phyloP scores from a whole-genome alignment of 73 alveolate genomes.

The Paramecium sexaurelia region DNA sequence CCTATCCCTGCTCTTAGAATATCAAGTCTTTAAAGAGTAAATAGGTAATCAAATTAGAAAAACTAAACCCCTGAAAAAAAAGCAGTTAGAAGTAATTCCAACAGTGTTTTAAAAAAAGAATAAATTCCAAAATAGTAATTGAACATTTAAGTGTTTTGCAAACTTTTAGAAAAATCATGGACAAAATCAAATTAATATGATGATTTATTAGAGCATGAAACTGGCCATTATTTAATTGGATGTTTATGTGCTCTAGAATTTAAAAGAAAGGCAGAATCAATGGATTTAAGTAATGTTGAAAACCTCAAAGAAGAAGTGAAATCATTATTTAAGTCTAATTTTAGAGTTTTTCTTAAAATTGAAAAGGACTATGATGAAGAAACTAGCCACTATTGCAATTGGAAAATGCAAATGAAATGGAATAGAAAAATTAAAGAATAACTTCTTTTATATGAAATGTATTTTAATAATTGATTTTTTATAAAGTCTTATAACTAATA shows the following conservation, averaged over 20 bases:
- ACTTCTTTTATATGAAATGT: background rate
- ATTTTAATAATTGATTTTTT: constrained; percentile 4
- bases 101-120: background rate
- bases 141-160: background rate
- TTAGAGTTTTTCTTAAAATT: background rate
- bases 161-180: constrained; percentile 40
- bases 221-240: constrained; percentile 58
- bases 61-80: background rate
- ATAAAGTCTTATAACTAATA: background rate
- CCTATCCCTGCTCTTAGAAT: background rate
- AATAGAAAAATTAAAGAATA: constrained; percentile 21
- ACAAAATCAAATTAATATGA: background rate
- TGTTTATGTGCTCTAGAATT: constrained; percentile 51
- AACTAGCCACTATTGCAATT: constrained; percentile 15
- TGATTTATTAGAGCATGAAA: constrained; percentile 46
- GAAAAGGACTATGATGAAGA: constrained; percentile 40
- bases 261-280: constrained; percentile 20
- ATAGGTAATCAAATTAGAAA: background rate
- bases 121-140: background rate
- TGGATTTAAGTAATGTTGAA: background rate
- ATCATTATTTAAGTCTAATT: background rate
- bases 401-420: constrained; percentile 10
- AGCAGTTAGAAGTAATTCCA: constrained; percentile 3
- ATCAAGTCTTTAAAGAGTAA: background rate
- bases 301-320: background rate